Conservation (phyloP, 148 eudicot species). For the Chenopodium album region DNA sequence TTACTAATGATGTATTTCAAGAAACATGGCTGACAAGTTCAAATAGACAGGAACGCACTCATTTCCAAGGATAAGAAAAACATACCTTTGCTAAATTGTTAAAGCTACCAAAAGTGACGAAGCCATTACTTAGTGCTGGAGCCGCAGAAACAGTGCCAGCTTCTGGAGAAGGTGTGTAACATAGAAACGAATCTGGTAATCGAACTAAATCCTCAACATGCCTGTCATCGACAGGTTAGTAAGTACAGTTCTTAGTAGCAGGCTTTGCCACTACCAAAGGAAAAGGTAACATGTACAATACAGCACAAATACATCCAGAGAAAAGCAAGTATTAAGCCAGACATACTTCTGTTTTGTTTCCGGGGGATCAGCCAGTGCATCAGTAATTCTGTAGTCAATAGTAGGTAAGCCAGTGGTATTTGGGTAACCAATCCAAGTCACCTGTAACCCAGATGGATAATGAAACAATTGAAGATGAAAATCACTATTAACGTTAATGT, state of each 20-base stretch:
- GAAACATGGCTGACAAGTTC: neutral
- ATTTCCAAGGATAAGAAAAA: neutral
- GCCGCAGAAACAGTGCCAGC: constrained; percentile 78
- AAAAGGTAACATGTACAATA: neutral
- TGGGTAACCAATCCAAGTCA: constrained; percentile 99
- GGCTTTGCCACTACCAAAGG: neutral
- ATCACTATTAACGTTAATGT: neutral
- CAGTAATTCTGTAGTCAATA: constrained; percentile 91
- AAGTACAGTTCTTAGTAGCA: neutral
- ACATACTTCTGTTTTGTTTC: constrained; percentile 81
- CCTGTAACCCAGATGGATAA: constrained; percentile 47
- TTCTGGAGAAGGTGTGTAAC: constrained; percentile 97
- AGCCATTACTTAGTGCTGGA: constrained; percentile 91
- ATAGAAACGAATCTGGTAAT: constrained; percentile 82
- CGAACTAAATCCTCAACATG: constrained; percentile 94
- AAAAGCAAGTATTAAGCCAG: constrained; percentile 8
- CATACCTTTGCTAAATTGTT: constrained; percentile 96
- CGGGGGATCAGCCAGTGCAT: constrained; percentile 79
- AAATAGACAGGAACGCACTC: neutral
- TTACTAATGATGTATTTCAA: neutral
- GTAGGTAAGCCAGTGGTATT: constrained; percentile 98
- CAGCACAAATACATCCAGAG: neutral
- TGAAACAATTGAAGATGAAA: neutral
- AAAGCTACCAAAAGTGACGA: constrained; percentile 92
- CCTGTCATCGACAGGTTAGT: constrained; percentile 41